These are phyloP conservation scores for Colletotrichum lini DNA, from an alignment of 2,329 filamentous ascomycete species.

Conservation along the genomic window DNA sequence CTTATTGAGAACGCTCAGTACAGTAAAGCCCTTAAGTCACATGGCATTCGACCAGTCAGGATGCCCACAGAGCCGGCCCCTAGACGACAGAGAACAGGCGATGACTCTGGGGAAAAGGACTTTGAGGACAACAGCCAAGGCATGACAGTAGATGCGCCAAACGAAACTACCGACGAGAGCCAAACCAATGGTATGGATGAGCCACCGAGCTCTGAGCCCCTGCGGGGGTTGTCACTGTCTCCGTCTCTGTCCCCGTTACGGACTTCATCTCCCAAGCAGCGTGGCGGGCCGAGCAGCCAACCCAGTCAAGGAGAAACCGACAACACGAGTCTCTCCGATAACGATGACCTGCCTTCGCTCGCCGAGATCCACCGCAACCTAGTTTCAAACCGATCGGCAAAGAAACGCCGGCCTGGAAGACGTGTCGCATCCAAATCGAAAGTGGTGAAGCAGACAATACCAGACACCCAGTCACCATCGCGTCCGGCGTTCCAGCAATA, in stretches of 20 bases:
- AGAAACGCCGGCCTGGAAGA: constrained; percentile 13
- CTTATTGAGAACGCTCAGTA: constrained; percentile 70
- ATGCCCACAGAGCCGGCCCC: constrained; percentile 53
- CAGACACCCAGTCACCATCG: neutral
- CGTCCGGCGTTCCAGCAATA: constrained; percentile 31
- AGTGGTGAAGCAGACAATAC: neutral
- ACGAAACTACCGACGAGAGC: constrained; percentile 54
- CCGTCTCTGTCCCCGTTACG: constrained; percentile 24
- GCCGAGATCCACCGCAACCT: constrained; percentile 46
- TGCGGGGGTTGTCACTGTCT: constrained; percentile 16
- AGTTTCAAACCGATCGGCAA: constrained; percentile 11
- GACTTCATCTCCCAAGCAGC: constrained; percentile 42
- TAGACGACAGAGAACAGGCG: constrained; percentile 51
- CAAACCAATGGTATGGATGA: constrained; percentile 44
- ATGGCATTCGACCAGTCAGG: constrained; percentile 68
- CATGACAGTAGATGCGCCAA: constrained; percentile 47
- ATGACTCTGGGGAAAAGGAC: constrained; percentile 64
- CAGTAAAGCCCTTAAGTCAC: constrained; percentile 65
- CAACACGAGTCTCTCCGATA: constrained; percentile 54
- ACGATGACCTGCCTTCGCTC: constrained; percentile 55
- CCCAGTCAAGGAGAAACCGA: constrained; percentile 55
- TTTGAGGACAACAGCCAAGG: constrained; percentile 68
- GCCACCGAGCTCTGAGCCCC: neutral
- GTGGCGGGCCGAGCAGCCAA: constrained; percentile 51
- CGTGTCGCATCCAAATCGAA: neutral